Evolutionary conservation across 2,329 filamentous ascomycete genomes (phyloP).

Genomic region (Trichoderma oligosporum): DNA sequence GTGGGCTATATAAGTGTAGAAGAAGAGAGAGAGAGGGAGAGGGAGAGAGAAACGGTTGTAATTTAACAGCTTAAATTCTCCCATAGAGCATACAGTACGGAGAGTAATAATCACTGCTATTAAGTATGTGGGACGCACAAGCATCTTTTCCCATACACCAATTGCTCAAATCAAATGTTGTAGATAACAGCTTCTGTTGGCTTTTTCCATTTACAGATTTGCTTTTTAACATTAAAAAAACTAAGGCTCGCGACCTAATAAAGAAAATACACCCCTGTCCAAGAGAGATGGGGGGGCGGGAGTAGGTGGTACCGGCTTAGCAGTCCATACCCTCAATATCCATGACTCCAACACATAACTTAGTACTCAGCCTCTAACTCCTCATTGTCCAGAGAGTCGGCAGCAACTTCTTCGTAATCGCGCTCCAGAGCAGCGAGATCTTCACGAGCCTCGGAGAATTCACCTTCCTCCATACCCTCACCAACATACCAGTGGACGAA

Average conservation of each 20-base stretch:
- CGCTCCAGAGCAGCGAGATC: slow-evolving; percentile 96
- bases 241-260: slow-evolving; percentile 36
- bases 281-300: slow-evolving; percentile 30
- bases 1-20: background rate
- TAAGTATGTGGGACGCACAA: too few relatives aligned
- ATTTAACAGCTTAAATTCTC: too few relatives aligned
- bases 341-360: slow-evolving; percentile 21
- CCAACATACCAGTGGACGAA: slow-evolving; percentile 99
- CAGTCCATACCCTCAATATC: slow-evolving; percentile 19
- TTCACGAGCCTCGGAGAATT: slow-evolving; percentile 98
- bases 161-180: slow-evolving; percentile 10
- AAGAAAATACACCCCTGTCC: slow-evolving; percentile 39
- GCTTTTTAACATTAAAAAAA: slow-evolving; percentile 38
- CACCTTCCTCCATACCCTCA: slow-evolving; percentile 99
- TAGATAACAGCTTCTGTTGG: slow-evolving; percentile 21
- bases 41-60: too few relatives aligned
- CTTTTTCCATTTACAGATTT: slow-evolving; percentile 32
- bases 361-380: slow-evolving; percentile 93
- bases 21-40: too few relatives aligned
- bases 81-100: too few relatives aligned
- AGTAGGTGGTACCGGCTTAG: slow-evolving; percentile 25
- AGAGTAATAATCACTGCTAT: too few relatives aligned
- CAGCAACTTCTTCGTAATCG: slow-evolving; percentile 97
- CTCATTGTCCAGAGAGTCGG: slow-evolving; percentile 86
- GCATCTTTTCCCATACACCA: background rate